Percentiles rank a stretch among this genome's conserved stretches.
Conservation (phyloP, 306 rosid genomes). For the Vigna trinervia region DNA sequence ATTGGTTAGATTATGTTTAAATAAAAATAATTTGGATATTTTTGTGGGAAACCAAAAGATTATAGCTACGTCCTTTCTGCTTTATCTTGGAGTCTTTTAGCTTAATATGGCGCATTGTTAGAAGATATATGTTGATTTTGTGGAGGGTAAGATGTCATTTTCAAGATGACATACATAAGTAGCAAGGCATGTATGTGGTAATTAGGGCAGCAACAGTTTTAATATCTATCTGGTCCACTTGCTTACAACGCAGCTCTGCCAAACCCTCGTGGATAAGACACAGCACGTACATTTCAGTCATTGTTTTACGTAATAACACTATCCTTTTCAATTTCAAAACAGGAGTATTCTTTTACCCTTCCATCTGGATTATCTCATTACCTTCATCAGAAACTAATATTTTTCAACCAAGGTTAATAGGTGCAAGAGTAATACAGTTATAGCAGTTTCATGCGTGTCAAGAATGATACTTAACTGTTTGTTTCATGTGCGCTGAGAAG, state of each 20-base stretch:
- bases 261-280: constrained; percentile 52
- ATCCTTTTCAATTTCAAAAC: constrained; percentile 21
- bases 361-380: background rate
- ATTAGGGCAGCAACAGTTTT: constrained; percentile 61
- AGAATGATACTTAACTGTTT: background rate
- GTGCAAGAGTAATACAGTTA: background rate
- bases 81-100: background rate
- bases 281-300: constrained; percentile 20
- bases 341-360: background rate
- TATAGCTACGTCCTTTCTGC: background rate
- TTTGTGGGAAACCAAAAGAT: background rate
- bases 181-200: constrained; percentile 67
- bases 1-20: too few species aligned
- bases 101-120: background rate
- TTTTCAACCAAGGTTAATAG: background rate
- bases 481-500: background rate
- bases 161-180: constrained; percentile 58
- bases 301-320: constrained; percentile 13
- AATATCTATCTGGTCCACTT: constrained; percentile 59
- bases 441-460: background rate
- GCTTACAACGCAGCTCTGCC: constrained; percentile 51
- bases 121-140: constrained; percentile 11
- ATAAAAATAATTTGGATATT: too few species aligned
- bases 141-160: constrained; percentile 59
- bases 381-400: background rate